These are phyloP conservation scores for Fusarium denticulatum DNA, from an alignment of 2,329 filamentous ascomycete species.

Conservation along the genomic window DNA sequence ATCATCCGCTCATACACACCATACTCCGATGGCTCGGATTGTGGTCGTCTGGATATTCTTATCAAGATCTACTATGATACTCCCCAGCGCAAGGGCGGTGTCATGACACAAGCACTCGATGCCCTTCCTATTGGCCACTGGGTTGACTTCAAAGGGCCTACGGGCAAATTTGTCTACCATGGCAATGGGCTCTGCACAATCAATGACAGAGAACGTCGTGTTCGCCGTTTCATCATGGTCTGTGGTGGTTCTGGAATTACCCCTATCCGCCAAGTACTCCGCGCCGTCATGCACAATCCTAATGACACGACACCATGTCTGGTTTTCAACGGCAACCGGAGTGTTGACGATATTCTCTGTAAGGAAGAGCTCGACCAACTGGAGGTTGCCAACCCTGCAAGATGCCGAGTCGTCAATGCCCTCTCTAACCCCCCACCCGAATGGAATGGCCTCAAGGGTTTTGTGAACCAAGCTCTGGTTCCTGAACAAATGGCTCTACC, in stretches of 20 bases:
- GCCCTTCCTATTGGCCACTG: conserved; percentile 74
- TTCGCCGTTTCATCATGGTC: conserved; percentile 83
- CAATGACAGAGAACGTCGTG: conserved; percentile 62
- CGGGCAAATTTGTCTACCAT: conserved; percentile 85
- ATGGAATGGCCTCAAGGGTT: conserved; percentile 76
- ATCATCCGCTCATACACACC: conserved; percentile 91
- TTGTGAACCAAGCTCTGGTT: conserved; percentile 72
- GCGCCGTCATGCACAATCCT: conserved; percentile 68
- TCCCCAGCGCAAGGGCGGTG: conserved; percentile 69
- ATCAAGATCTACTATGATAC: conserved; percentile 83
- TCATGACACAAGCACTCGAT: conserved; percentile 85
- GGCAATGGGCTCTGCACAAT: conserved; percentile 72
- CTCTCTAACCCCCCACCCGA: conserved; percentile 69
- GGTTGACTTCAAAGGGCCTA: conserved; percentile 88
- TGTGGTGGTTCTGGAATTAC: conserved; percentile 91
- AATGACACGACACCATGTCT: conserved; percentile 74
- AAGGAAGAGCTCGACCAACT: conserved; percentile 75
- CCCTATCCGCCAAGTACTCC: conserved; percentile 86
- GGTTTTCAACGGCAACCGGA: conserved; percentile 81
- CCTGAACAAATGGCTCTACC: conserved; percentile 62
- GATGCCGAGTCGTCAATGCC: conserved; percentile 74
- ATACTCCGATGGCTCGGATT: conserved; percentile 69
- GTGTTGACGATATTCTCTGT: conserved; percentile 85
- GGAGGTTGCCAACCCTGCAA: conserved; percentile 60
- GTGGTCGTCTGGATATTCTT: conserved; percentile 76